Evolutionary conservation across 2,329 filamentous ascomycete species (phyloP), one percentile per base, ranked within the genome.

Genomic region (Alternaria alternata): DNA sequence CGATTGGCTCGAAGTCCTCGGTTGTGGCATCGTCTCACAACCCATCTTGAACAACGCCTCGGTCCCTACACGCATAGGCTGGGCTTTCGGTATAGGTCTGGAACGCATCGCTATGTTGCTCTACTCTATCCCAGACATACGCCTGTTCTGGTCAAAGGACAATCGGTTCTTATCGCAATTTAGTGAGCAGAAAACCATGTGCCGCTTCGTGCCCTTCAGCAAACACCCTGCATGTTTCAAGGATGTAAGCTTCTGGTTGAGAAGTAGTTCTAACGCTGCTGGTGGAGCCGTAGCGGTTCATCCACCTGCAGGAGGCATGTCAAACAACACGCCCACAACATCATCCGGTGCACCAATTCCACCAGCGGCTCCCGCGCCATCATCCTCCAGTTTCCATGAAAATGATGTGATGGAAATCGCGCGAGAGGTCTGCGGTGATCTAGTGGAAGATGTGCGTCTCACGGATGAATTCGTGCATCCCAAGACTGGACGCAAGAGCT

Each of bases 351-450:
- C 55, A 36, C 55, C 55, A 20, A 54, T 66, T 20, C 62, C 75
- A 82, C 22, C 84, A 80, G 3, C 84, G 81, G 12, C 63, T n/a
- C 52, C 65, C 12, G 61, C 62, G 8, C 58, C 66, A 24, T 6
- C 58, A 14, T 22, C 56, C 5, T 52, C 56, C 18, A 73, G 79
- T 0, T 93, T 97, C 75, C 94, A 98, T 78, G 94, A 96, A 77
- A 98, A 98, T 80, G 95, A 99, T 78, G 84, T 98, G 52, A 98
- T 98, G 94, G 95, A 98, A 80, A 86, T 97, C 57, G 91, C 97
- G 18, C 89, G 95, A 66, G 89, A 89, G 68, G 85, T 94, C 47
- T 92, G 88, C 9, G 94, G 93, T 51, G 91, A 96, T 76, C 80
- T 89, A 22, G 93, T 95, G 36, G 95, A 99, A 80, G 93, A 97